Evolutionary conservation across 129 eudicot genomes (phyloP).

Genomic region (Chrysanthemum makinoi): DNA sequence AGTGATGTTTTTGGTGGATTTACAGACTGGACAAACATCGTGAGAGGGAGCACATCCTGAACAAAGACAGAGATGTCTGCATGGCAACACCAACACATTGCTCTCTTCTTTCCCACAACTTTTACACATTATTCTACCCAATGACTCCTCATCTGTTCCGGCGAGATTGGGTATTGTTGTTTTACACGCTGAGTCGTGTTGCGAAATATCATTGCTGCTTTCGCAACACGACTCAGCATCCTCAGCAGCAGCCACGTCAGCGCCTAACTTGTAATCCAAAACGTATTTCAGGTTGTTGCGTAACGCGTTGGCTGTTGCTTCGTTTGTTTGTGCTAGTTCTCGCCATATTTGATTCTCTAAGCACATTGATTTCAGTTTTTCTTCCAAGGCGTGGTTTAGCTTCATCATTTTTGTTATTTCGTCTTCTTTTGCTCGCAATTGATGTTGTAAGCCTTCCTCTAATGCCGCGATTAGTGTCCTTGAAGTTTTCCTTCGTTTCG

Average conservation of each 20-base stretch:
- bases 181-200: too few relatives aligned
- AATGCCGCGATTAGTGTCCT: constrained; percentile 44
- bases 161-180: too few relatives aligned
- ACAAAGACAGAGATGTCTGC: constrained; percentile 78
- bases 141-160: too few relatives aligned
- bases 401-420: constrained; percentile 51
- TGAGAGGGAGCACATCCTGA: constrained; percentile 51
- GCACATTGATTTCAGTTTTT: constrained; percentile 48
- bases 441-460: constrained; percentile 40
- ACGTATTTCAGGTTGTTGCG: constrained; percentile 60
- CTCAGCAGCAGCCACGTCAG: constrained; percentile 12
- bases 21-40: constrained; percentile 61
- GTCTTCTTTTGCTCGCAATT: constrained; percentile 53
- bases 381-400: constrained; percentile 53
- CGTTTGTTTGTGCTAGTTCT: constrained; percentile 74
- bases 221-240: constrained; percentile 76
- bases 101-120: constrained; percentile 60
- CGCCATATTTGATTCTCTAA: constrained; percentile 69
- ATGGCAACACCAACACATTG: constrained; percentile 67
- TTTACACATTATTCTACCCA: constrained; percentile 37
- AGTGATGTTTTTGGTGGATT: constrained; percentile 41
- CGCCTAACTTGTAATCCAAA: constrained; percentile 27
- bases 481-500: constrained; percentile 41
- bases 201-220: constrained; percentile 31
- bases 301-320: constrained; percentile 66